Conservation (phyloP, 2,329 filamentous ascomycete species). For the Escovopsis weberi region DNA sequence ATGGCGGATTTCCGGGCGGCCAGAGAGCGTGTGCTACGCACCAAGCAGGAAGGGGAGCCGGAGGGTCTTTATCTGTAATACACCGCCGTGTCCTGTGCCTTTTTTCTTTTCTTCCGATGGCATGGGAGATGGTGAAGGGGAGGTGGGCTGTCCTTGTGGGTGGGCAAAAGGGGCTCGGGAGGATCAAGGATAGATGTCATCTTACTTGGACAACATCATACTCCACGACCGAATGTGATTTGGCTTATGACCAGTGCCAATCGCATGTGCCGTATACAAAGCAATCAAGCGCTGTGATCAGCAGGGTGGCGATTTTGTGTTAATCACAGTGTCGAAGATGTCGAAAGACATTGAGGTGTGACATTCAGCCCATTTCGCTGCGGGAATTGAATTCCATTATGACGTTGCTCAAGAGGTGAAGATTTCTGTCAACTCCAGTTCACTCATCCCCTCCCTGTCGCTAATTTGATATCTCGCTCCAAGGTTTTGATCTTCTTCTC, state of each 20-base stretch:
- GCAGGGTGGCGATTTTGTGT: neutral
- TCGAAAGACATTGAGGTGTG: neutral
- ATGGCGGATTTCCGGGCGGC: slow-evolving; percentile 96
- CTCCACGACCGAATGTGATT: neutral
- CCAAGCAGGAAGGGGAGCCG: slow-evolving; percentile 95
- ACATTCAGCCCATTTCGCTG: neutral
- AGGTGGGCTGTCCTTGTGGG: neutral
- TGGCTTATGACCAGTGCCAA: neutral
- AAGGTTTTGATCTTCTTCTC: neutral
- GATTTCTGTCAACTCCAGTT: too few relatives aligned
- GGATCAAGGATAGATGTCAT: neutral
- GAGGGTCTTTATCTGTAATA: slow-evolving; percentile 94
- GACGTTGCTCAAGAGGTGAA: neutral
- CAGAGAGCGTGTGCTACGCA: slow-evolving; percentile 88
- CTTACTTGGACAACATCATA: neutral
- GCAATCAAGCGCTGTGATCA: neutral
- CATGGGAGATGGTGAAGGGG: neutral
- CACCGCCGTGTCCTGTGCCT: slow-evolving; percentile 9
- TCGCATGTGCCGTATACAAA: neutral
- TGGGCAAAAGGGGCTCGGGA: neutral
- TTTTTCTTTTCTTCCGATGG: neutral
- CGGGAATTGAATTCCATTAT: neutral
- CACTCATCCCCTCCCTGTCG: neutral
- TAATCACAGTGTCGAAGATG: too few relatives aligned
- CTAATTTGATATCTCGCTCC: neutral